Evolutionary conservation across 768 basidiomycete genomes (phyloP).

Genomic region (Tephrocybe rancida): DNA sequence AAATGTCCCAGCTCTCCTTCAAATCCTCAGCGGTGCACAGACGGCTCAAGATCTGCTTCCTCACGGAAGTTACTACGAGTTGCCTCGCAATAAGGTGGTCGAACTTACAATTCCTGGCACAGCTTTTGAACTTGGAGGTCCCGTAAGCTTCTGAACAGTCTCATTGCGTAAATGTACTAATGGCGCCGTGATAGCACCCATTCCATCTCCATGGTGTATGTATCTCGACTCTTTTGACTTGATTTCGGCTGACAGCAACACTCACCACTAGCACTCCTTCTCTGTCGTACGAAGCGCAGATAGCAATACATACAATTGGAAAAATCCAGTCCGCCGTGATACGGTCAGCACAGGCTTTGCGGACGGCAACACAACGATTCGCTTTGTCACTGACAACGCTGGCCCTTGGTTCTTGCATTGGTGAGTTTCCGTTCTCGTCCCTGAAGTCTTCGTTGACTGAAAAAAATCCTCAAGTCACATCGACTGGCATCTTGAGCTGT

Average conservation of each 20-base stretch:
- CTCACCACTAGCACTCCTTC: neutral
- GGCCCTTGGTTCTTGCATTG: constrained; percentile 26
- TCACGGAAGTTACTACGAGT: constrained; percentile 39
- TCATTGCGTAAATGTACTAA: neutral
- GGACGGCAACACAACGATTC: constrained; percentile 30
- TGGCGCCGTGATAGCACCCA: constrained; percentile 5
- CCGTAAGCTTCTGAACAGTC: constrained; percentile 19
- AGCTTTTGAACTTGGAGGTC: constrained; percentile 27
- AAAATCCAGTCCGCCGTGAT: neutral
- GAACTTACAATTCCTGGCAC: constrained; percentile 47
- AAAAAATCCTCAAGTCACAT: constrained; percentile 25
- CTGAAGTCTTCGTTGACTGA: neutral
- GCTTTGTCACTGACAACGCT: constrained; percentile 27
- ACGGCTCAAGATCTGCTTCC: constrained; percentile 41
- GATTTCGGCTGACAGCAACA: neutral
- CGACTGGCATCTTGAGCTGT: constrained; percentile 42
- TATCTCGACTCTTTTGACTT: neutral
- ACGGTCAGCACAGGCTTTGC: neutral
- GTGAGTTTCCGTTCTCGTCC: constrained; percentile 3
- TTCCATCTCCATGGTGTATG: constrained; percentile 17
- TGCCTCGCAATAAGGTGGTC: constrained; percentile 47
- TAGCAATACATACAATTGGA: constrained; percentile 21
- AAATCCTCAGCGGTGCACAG: constrained; percentile 50
- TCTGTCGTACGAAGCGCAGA: constrained; percentile 1
- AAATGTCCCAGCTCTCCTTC: constrained; percentile 42